These are phyloP conservation scores for Hymenoscyphus albidus DNA, from an alignment of 2,329 filamentous ascomycete genomes.

Conservation along the genomic window DNA sequence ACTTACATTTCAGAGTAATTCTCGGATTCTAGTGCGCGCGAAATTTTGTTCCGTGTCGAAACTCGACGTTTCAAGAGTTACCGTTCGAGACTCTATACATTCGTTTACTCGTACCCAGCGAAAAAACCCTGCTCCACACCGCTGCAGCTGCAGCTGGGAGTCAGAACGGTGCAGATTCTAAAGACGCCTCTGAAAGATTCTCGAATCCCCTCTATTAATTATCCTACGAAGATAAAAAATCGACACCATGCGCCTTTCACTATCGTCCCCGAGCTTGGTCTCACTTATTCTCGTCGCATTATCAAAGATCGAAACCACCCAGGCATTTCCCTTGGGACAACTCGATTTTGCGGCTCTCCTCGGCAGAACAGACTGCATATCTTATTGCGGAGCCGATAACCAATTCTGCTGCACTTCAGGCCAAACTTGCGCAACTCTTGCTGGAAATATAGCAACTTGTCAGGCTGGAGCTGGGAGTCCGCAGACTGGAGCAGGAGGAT, in stretches of 20 bases:
- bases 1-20: background rate
- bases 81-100: background rate
- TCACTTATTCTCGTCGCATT: constrained; percentile 41
- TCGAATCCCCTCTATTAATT: constrained; percentile 13
- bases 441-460: constrained; percentile 49
- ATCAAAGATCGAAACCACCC: constrained; percentile 35
- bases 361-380: constrained; percentile 39
- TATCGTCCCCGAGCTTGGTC: constrained; percentile 30
- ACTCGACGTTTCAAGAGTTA: background rate
- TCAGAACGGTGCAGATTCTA: background rate
- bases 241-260: constrained; percentile 38
- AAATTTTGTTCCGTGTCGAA: background rate
- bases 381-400: constrained; percentile 52
- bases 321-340: constrained; percentile 42
- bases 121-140: background rate
- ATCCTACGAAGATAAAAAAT: constrained; percentile 3
- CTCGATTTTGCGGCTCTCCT: constrained; percentile 11
- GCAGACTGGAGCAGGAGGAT: constrained; percentile 39
- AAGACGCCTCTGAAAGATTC: background rate
- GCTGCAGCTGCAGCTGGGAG: constrained; percentile 3
- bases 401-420: constrained; percentile 52
- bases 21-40: background rate
- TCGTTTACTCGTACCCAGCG: background rate
- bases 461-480: constrained; percentile 31
- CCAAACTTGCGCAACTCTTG: constrained; percentile 49